Evolutionary conservation across 768 basidiomycete species (phyloP).

Genomic region (Pholiota conissans): DNA sequence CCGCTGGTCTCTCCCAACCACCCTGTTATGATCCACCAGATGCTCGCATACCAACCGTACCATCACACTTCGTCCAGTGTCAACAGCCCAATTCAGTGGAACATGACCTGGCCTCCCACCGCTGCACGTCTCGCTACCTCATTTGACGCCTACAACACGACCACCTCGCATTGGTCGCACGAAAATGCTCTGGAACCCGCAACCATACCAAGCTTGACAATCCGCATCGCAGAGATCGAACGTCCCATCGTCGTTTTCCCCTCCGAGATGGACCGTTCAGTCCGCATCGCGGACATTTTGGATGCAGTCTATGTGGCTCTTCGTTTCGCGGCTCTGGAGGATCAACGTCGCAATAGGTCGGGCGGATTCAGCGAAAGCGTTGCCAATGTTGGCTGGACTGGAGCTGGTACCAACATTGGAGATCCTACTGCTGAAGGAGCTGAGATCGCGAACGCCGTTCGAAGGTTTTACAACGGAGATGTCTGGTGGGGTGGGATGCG

Average conservation of each 20-base stretch:
- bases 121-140: neutral
- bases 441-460: neutral
- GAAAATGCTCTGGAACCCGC: neutral
- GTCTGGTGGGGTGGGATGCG: neutral
- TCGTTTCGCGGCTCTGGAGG: neutral
- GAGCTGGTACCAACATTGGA: neutral
- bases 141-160: neutral
- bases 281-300: neutral
- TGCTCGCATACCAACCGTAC: neutral
- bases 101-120: neutral
- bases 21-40: neutral
- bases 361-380: neutral
- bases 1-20: neutral
- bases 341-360: too few species aligned
- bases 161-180: neutral
- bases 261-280: neutral
- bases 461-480: neutral
- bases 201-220: neutral
- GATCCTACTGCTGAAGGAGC: neutral
- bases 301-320: neutral
- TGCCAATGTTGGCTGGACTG: neutral
- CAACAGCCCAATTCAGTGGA: neutral
- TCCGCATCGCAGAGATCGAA: neutral
- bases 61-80: neutral
- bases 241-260: neutral